phyloP scores from a whole-genome alignment of 805 yeast species.

The Allodekkera sacchari region DNA sequence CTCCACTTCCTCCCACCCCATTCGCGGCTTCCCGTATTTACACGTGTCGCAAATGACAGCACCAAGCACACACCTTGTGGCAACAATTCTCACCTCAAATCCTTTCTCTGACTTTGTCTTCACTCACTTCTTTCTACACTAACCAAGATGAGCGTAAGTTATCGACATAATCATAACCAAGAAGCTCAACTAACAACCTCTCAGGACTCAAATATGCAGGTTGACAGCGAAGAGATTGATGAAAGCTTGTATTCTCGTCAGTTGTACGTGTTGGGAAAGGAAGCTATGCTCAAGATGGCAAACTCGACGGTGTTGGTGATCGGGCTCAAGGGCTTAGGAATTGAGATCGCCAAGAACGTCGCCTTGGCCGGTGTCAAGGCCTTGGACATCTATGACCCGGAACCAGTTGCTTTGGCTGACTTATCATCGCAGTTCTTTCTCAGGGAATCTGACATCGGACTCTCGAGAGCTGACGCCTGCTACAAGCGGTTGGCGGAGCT shows the following conservation, averaged over 20 bases:
- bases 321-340: slow-evolving; percentile 89
- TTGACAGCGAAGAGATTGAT: slow-evolving; percentile 57
- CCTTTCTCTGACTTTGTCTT: too few species aligned
- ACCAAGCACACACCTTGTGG: too few species aligned
- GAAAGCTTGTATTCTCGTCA: slow-evolving; percentile 95
- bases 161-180: not conserved
- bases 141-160: too few species aligned
- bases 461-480: slow-evolving; percentile 67
- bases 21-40: too few species aligned
- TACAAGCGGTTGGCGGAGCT: slow-evolving; percentile 65
- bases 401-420: slow-evolving; percentile 56
- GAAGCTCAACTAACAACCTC: not conserved
- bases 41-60: too few species aligned
- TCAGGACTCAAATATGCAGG: slow-evolving; percentile 32
- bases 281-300: slow-evolving; percentile 97
- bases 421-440: slow-evolving; percentile 87
- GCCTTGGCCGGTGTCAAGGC: slow-evolving; percentile 97
- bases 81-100: too few species aligned
- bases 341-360: slow-evolving; percentile 93
- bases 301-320: slow-evolving; percentile 83
- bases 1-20: too few species aligned
- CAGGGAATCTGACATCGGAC: slow-evolving; percentile 62
- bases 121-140: too few species aligned
- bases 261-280: slow-evolving; percentile 91
- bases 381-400: slow-evolving; percentile 76